Evolutionary conservation across 1,284 basidiomycete species (phyloP).

Genomic region (Pseudozyma tsukubaensis): DNA sequence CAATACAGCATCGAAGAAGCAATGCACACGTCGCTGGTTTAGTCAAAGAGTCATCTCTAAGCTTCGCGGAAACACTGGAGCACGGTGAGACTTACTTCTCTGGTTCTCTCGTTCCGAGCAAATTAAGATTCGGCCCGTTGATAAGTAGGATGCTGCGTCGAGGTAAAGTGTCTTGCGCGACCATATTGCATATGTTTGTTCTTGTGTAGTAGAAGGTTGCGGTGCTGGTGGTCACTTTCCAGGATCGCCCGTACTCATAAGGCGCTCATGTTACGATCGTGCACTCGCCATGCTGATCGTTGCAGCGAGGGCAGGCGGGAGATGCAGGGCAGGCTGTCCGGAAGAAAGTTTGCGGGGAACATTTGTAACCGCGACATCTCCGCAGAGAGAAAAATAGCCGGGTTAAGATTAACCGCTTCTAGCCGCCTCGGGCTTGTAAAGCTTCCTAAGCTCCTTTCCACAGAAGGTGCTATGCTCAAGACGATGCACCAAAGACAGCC

Average conservation of each 20-base stretch:
- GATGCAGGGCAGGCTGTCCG: not conserved
- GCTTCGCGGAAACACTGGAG: not conserved
- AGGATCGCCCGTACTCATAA: too few relatives aligned
- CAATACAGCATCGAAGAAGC: not conserved
- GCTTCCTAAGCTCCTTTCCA: too few relatives aligned
- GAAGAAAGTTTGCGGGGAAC: slow-evolving; percentile 19
- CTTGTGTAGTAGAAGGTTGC: not conserved
- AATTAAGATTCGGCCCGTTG: slow-evolving; percentile 69
- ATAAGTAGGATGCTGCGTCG: slow-evolving; percentile 41
- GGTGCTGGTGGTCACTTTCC: slow-evolving; percentile 9
- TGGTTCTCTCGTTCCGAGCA: slow-evolving; percentile 69
- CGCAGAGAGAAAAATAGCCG: slow-evolving; percentile 5
- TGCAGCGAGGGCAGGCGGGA: too few relatives aligned
- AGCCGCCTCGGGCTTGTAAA: not conserved
- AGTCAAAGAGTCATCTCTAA: too few relatives aligned
- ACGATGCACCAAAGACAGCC: too few relatives aligned
- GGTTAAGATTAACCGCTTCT: slow-evolving; percentile 10
- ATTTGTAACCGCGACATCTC: not conserved
- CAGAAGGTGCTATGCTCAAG: too few relatives aligned
- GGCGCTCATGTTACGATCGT: too few relatives aligned
- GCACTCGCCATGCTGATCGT: too few relatives aligned
- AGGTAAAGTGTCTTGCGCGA: not conserved
- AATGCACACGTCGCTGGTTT: not conserved
- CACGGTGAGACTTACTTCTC: slow-evolving; percentile 48
- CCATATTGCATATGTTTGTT: not conserved